Evolutionary conservation across 768 basidiomycete genomes (phyloP), one percentile per base, ranked within the genome.

Genomic region (Mycena albidolilacea): DNA sequence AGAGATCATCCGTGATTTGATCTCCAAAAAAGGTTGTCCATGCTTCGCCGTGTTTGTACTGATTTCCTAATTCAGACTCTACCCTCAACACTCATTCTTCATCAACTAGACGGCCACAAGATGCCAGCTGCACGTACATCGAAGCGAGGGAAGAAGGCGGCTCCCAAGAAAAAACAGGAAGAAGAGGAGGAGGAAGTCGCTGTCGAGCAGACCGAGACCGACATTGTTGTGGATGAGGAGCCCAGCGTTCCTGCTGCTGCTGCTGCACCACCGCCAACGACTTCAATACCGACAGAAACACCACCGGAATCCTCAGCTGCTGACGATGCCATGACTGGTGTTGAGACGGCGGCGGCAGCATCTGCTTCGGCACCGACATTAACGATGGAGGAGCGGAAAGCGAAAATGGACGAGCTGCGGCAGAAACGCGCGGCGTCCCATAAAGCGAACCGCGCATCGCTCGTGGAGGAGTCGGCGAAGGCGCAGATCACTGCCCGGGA

Each of bases 381-480:
- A 3, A 76, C 75, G 0, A 70, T 76, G 75, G 75, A 76, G 41
- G 75, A 76, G 52, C 75, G 75, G 35, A 76, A 76, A 59, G 71
- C 75, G 1, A 76, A 76, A 60, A 72, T 76, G 71, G 69, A 59
- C 39, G 59, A 61, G 48, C 46, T 76, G 39, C 67, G 69, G 12
- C 71, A 70, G 19, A 69, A 70, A 30, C 71, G 71, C n/a, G 69
- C 71, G 15, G 75, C 75, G 15, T 76, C 75, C 21, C 37, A 48
- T 35, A 90, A 87, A 78, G 95, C 92, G 5, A 99, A 99, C 81
- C 91, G 97, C 14, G 89, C 90, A 43, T 94, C 96, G 1, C 85
- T 99, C 17, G 86, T 98, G 17, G 92, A 95, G 74, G 97, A 99
- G 79, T 90, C 92, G 44, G 89, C 94, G 21, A 94, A 90, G 79